Evolutionary conservation across 2,329 filamentous ascomycete genomes (phyloP), one percentile per base, ranked within the genome.

Genomic region (Diplodia scrobiculata): DNA sequence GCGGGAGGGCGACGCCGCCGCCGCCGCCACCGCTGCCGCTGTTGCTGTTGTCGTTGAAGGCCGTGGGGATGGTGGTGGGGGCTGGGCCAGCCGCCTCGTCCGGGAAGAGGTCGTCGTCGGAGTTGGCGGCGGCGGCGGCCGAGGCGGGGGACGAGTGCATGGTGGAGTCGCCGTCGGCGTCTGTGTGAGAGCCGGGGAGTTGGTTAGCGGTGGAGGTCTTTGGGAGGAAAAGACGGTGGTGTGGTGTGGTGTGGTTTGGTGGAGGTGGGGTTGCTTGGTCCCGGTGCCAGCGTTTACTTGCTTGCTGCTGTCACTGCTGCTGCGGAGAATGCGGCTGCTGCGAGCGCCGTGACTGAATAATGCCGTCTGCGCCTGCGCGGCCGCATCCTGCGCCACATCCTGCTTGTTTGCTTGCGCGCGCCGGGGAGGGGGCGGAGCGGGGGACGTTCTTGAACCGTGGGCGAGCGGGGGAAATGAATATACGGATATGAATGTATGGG

Each of bases 121-220:
- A 75, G 47, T 36, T 25, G 19, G 47, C 34, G 71, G 74, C 34
- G 71, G 74, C 34, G 48, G 25, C 25, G 25, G 76, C 75, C 60
- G 77, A 77, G 29, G 79, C 79, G 52, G 74, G 71, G 7, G 76
- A 73, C 52, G 82, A 84, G 68, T 81, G 79, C 84, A 86, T 86
- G 67, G 82, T 82, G 34, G 82, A 84, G 76, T 86, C 84, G 52
- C 83, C 83, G 74, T 85, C 84, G 70, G 71, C 74, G 71, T 86
- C 83, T 65, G 51, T 25, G 25, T 3, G 25, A 4, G 27, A 13
- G 50, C 27, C 9, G 32, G 48, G 10, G 14, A 11, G 29, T 10
- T 10, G 25, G 51, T 53, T 53, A 53, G 51, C 17, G 29, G 14
- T 53, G 25, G 19, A 29, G 25, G 2, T 25, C 4, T 25, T 25